Percentiles rank a stretch among this genome's conserved stretches.
phyloP scores from a whole-genome alignment of 139 green algal species.

The Chlorella sp. region DNA sequence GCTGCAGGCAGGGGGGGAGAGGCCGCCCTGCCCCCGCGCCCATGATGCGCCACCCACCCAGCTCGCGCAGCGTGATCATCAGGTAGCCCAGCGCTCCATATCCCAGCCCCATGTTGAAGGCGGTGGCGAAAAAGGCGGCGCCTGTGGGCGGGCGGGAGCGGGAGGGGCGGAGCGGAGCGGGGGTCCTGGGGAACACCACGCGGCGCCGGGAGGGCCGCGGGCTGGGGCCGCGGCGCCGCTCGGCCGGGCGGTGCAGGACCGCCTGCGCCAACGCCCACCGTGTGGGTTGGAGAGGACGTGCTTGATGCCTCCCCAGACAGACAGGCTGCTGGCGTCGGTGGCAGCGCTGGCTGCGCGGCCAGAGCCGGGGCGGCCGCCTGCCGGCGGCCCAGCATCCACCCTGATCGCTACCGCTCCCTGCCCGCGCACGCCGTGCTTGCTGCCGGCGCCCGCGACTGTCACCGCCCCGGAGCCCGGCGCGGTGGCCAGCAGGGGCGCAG shows the following conservation, averaged over 20 bases:
- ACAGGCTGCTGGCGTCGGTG: neutral
- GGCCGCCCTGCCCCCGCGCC: neutral
- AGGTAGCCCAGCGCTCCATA: neutral
- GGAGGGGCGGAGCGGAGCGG: too few species aligned
- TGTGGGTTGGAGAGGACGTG: neutral
- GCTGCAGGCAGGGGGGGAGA: neutral
- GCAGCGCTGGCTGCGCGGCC: neutral
- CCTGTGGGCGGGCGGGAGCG: too few species aligned
- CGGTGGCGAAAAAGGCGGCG: constrained; percentile 11
- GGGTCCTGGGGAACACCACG: too few species aligned
- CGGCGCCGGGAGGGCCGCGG: too few species aligned
- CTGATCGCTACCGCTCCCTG: neutral
- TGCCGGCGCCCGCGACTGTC: neutral
- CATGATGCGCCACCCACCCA: neutral
- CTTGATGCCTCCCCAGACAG: neutral
- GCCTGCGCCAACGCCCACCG: too few species aligned
- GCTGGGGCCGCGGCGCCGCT: too few species aligned
- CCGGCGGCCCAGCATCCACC: neutral
- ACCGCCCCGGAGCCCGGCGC: neutral
- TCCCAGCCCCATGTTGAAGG: constrained; percentile 4
- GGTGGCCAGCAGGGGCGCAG: neutral
- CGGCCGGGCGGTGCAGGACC: too few species aligned
- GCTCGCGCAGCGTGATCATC: neutral
- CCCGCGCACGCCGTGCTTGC: neutral
- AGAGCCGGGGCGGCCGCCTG: neutral